These are phyloP conservation scores for Cyclotella choctawhatcheeana DNA, from an alignment of 108 stramenopile species.

Conservation along the genomic window DNA sequence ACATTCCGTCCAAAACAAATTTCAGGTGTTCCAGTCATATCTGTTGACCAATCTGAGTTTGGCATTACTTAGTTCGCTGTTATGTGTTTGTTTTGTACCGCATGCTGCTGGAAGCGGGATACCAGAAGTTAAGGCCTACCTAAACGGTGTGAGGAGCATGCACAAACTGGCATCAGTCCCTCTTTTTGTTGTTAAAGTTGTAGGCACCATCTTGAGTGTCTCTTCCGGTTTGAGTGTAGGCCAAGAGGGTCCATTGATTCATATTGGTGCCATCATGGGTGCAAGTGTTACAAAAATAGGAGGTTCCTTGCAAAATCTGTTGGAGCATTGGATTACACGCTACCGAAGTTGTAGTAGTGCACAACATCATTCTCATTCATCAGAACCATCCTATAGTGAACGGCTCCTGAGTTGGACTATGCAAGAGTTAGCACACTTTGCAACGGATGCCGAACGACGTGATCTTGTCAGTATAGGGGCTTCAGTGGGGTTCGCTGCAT, in stretches of 20 bases:
- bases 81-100: slow-evolving; percentile 2
- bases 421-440: slow-evolving; percentile 60
- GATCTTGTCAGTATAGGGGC: slow-evolving; percentile 82
- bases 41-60: slow-evolving; percentile 1
- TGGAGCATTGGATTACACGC: background rate
- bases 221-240: slow-evolving; percentile 76
- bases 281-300: slow-evolving; percentile 49
- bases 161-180: slow-evolving; percentile 41
- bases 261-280: slow-evolving; percentile 79
- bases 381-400: background rate
- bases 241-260: slow-evolving; percentile 87
- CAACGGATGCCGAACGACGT: slow-evolving; percentile 68
- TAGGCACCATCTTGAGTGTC: slow-evolving; percentile 75
- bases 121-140: slow-evolving; percentile 84
- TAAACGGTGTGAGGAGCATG: slow-evolving; percentile 77
- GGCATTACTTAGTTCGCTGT: background rate
- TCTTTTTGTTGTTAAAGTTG: slow-evolving; percentile 58
- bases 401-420: background rate
- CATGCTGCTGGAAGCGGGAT: slow-evolving; percentile 76
- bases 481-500: slow-evolving; percentile 82
- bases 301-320: background rate
- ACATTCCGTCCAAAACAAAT: background rate
- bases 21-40: background rate
- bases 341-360: background rate
- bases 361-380: no score